A percentile compares a stretch with the other conserved stretches of the same genome.
phyloP scores from a whole-genome alignment of 768 basidiomycete genomes.

The Termitomyces sp. region DNA sequence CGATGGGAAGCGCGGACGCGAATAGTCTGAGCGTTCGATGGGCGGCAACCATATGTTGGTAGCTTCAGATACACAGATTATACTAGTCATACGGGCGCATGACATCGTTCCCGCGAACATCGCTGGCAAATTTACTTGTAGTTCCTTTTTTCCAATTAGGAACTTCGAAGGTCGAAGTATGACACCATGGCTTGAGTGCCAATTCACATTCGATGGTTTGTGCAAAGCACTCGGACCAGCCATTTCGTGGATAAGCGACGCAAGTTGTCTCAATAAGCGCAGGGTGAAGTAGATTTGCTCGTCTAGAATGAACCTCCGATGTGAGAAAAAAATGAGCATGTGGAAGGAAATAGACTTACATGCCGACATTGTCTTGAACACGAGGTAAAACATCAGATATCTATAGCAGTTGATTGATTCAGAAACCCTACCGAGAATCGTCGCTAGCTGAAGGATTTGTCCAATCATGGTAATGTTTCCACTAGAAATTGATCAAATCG shows the following conservation, averaged over 20 bases:
- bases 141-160: slow-evolving; percentile 37
- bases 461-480: slow-evolving; percentile 48
- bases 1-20: not conserved
- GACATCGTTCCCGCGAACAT: slow-evolving; percentile 35
- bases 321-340: not conserved
- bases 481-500: slow-evolving; percentile 14
- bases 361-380: slow-evolving; percentile 35
- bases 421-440: slow-evolving; percentile 32
- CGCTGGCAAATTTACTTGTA: slow-evolving; percentile 40
- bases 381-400: slow-evolving; percentile 1
- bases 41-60: not conserved
- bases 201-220: slow-evolving; percentile 39
- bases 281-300: slow-evolving; percentile 36
- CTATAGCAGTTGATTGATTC: not conserved
- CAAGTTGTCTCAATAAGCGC: slow-evolving; percentile 34
- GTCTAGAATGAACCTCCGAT: slow-evolving; percentile 20
- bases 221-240: slow-evolving; percentile 41
- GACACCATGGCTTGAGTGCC: slow-evolving; percentile 43
- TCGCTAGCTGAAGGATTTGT: slow-evolving; percentile 43
- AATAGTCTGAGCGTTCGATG: not conserved
- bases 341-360: slow-evolving; percentile 21
- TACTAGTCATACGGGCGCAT: slow-evolving; percentile 35
- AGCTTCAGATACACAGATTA: not conserved
- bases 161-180: slow-evolving; percentile 40
- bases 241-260: slow-evolving; percentile 33